A percentile compares a stretch with the other conserved stretches of the same genome.
Conservation (phyloP, 2,329 filamentous ascomycete genomes). For the Purpureocillium lavendulum region DNA sequence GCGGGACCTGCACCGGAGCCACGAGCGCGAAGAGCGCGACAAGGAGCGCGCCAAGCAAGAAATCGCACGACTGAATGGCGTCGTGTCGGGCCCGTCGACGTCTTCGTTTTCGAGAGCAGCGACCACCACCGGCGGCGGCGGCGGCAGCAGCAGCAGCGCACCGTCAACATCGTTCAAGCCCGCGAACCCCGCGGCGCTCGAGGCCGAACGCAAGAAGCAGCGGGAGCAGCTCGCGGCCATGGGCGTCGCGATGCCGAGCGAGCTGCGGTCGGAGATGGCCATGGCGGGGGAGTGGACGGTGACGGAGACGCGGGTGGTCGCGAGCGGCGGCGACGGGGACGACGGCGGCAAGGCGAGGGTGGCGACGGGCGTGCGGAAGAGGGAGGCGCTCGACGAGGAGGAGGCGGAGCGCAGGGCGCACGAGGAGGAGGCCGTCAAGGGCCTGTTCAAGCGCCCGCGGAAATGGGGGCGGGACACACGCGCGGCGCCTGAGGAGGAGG, state of each 20-base stretch:
- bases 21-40: constrained; percentile 74
- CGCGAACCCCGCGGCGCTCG: constrained; percentile 7
- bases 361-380: constrained; percentile 53
- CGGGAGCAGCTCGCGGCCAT: constrained; percentile 80
- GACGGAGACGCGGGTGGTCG: constrained; percentile 52
- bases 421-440: constrained; percentile 48
- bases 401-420: constrained; percentile 47
- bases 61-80: constrained; percentile 74
- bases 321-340: constrained; percentile 29
- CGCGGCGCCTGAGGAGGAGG: constrained; percentile 36
- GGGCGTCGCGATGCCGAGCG: constrained; percentile 76
- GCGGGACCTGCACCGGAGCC: constrained; percentile 75
- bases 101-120: constrained; percentile 17
- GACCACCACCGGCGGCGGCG: background rate
- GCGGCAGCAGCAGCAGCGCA: background rate
- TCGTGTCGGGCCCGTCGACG: constrained; percentile 45
- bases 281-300: constrained; percentile 84
- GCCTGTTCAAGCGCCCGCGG: constrained; percentile 51
- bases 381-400: constrained; percentile 35
- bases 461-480: constrained; percentile 46
- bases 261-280: constrained; percentile 71
- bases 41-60: constrained; percentile 77
- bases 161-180: too few relatives aligned
- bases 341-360: constrained; percentile 32
- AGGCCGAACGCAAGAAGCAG: constrained; percentile 70